These are phyloP conservation scores for Cucurbita moschata DNA, from an alignment of 306 rosid species.

Conservation along the genomic window DNA sequence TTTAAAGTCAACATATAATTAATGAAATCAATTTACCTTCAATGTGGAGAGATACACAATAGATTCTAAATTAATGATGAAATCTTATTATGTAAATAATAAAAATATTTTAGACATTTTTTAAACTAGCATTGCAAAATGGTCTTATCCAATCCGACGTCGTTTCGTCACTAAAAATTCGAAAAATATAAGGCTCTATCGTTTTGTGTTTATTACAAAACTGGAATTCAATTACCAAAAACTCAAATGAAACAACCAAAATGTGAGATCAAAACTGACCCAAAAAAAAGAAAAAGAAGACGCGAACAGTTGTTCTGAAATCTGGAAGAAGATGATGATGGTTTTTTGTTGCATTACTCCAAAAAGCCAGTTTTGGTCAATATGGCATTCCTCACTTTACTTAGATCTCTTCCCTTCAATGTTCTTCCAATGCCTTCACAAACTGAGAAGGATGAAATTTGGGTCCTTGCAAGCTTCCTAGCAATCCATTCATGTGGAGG, in stretches of 20 bases:
- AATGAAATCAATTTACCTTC: too few relatives aligned
- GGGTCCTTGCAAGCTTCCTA: constrained; percentile 71
- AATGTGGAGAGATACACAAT: too few relatives aligned
- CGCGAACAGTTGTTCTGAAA: neutral
- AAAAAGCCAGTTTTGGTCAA: constrained; percentile 84
- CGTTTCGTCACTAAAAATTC: neutral
- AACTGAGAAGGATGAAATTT: constrained; percentile 81
- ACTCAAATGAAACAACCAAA: neutral
- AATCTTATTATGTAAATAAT: too few relatives aligned
- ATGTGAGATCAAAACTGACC: neutral
- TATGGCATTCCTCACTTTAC: constrained; percentile 75
- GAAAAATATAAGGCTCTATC: neutral
- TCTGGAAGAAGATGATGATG: too few relatives aligned
- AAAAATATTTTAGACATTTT: too few relatives aligned
- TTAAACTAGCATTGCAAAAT: too few relatives aligned
- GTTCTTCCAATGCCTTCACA: constrained; percentile 90
- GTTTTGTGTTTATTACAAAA: neutral
- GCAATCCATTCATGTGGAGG: constrained; percentile 98
- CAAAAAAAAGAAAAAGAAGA: neutral
- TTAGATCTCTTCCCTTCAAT: constrained; percentile 91
- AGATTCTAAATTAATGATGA: too few relatives aligned
- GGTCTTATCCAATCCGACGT: neutral
- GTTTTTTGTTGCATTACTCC: constrained; percentile 23
- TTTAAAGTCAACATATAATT: too few relatives aligned
- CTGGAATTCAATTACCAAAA: neutral